These are phyloP conservation scores for Pichia phayaonensis DNA, from an alignment of 805 yeast species.

Conservation along the genomic window DNA sequence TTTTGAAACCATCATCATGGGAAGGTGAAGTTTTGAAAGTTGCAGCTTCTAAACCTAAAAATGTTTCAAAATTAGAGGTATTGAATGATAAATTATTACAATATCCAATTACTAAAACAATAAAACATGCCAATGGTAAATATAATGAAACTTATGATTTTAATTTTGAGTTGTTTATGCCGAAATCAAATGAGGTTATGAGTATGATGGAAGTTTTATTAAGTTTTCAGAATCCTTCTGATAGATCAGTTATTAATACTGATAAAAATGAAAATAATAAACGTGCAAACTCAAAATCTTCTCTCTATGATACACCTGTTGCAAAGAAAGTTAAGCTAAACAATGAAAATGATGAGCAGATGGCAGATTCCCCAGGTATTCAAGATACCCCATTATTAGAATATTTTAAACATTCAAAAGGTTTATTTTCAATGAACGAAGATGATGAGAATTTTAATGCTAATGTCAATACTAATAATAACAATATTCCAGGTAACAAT, in stretches of 20 bases:
- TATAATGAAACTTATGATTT: conserved; percentile 51
- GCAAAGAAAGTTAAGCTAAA: not conserved
- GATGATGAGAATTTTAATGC: conserved; percentile 21
- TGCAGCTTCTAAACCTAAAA: conserved; percentile 11
- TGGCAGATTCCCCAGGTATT: conserved; percentile 14
- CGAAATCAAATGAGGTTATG: conserved; percentile 26
- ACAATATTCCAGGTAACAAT: not conserved
- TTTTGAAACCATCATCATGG: conserved; percentile 48
- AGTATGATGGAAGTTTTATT: conserved; percentile 49
- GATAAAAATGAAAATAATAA: not conserved
- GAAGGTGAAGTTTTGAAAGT: conserved; percentile 53
- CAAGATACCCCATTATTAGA: conserved; percentile 10
- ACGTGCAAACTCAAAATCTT: not conserved
- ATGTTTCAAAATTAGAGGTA: conserved; percentile 23
- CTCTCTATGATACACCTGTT: not conserved
- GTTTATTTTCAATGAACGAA: conserved; percentile 7
- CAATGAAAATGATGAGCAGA: not conserved
- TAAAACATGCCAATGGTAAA: conserved; percentile 46
- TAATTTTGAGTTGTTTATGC: conserved; percentile 52
- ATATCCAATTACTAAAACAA: conserved; percentile 40
- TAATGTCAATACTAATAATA: not conserved
- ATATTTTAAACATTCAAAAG: conserved; percentile 5
- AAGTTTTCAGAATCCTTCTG: not conserved
- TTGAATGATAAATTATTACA: conserved; percentile 31
- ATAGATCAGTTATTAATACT: not conserved